Conservation (phyloP, 164 flowering plant genomes). For the Macadamia tetraphylla region DNA sequence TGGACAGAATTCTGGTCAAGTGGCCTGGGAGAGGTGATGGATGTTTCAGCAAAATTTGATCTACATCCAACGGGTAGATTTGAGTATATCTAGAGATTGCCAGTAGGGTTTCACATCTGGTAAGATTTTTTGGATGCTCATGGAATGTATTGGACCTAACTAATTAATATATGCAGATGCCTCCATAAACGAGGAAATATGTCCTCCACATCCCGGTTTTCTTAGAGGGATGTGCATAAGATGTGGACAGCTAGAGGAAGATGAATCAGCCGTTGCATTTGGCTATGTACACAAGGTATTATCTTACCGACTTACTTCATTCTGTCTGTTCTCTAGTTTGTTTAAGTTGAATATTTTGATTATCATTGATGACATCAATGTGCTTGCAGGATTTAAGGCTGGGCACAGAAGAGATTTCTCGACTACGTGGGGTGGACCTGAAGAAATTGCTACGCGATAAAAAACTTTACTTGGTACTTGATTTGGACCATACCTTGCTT, state of each 20-base stretch:
- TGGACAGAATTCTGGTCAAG: too few species aligned
- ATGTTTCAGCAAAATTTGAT: too few species aligned
- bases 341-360: neutral
- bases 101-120: too few species aligned
- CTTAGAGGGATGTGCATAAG: constrained; percentile 47
- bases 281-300: constrained; percentile 74
- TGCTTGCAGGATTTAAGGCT: constrained; percentile 59
- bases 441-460: constrained; percentile 45
- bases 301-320: neutral
- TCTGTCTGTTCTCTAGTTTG: neutral
- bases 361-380: neutral
- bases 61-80: too few species aligned
- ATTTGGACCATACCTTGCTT: constrained; percentile 82
- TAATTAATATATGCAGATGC: constrained; percentile 25
- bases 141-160: too few species aligned
- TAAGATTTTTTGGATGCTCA: too few species aligned
- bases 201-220: constrained; percentile 61
- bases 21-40: too few species aligned
- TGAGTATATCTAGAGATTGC: too few species aligned
- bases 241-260: constrained; percentile 57
- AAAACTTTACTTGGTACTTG: constrained; percentile 71
- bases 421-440: constrained; percentile 47
- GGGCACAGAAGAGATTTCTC: constrained; percentile 52
- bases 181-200: constrained; percentile 21
- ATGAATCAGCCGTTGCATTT: constrained; percentile 59